Evolutionary conservation across 805 yeast genomes (phyloP).

Genomic region (Metschnikowia aberdeeniae): DNA sequence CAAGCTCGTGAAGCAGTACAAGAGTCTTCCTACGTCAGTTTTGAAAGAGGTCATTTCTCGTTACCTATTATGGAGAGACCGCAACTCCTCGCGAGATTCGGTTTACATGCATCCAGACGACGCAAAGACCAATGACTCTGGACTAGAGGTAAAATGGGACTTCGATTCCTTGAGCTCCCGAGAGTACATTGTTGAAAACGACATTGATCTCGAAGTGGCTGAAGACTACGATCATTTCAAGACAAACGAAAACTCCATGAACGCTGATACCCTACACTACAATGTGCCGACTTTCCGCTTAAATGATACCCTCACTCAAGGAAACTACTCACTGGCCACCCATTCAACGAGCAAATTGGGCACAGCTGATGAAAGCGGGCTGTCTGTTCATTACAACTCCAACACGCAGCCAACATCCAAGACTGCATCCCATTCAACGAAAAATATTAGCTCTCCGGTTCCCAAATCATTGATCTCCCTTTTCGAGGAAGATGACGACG

Average conservation of each 20-base stretch:
- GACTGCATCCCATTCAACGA: background rate
- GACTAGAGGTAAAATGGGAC: constrained; percentile 72
- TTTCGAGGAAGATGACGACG: constrained; percentile 13
- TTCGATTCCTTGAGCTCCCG: constrained; percentile 75
- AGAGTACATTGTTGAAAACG: constrained; percentile 71
- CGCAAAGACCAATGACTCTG: constrained; percentile 13
- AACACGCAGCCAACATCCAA: constrained; percentile 4
- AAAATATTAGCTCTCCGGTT: constrained; percentile 7
- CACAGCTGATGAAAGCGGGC: constrained; percentile 2
- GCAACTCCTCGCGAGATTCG: constrained; percentile 51
- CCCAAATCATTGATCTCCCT: constrained; percentile 15
- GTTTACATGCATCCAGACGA: constrained; percentile 30
- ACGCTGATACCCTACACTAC: constrained; percentile 18
- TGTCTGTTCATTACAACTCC: constrained; percentile 2
- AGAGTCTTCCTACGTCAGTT: constrained; percentile 52
- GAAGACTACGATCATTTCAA: constrained; percentile 22
- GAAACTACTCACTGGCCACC: constrained; percentile 13
- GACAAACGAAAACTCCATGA: constrained; percentile 26
- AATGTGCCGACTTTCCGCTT: constrained; percentile 5
- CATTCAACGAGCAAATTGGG: constrained; percentile 3
- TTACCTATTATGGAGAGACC: constrained; percentile 74
- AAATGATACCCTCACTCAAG: constrained; percentile 27
- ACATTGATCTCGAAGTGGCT: constrained; percentile 38
- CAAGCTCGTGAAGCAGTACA: constrained; percentile 64
- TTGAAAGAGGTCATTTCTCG: constrained; percentile 73